These are phyloP conservation scores for Typha latifolia DNA, from an alignment of 176 grass and related monocot genomes.

Conservation along the genomic window DNA sequence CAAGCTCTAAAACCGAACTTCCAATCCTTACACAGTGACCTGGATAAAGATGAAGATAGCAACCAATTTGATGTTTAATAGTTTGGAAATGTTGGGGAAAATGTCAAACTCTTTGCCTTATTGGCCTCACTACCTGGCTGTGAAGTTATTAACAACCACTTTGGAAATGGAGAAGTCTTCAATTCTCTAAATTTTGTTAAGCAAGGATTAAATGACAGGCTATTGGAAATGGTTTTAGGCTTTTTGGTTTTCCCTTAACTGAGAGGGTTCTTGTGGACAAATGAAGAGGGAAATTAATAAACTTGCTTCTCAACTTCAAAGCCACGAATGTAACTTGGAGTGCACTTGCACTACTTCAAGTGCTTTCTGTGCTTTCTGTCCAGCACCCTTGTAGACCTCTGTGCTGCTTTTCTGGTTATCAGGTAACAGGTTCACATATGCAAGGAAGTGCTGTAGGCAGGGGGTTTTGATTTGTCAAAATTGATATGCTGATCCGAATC, in stretches of 20 bases:
- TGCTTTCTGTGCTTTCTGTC: slow-evolving; percentile 8
- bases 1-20: slow-evolving; percentile 3
- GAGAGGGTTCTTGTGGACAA: slow-evolving; percentile 37
- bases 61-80: slow-evolving; percentile 2
- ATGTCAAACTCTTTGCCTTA: background rate
- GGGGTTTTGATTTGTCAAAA: background rate
- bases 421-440: background rate
- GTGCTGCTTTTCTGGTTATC: background rate
- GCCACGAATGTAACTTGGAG: background rate
- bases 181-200: slow-evolving; percentile 3
- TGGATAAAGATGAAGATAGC: slow-evolving; percentile 8
- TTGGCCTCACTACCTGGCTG: slow-evolving; percentile 6
- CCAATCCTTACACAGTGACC: slow-evolving; percentile 8
- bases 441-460: background rate
- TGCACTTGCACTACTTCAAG: slow-evolving; percentile 6
- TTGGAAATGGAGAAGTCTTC: slow-evolving; percentile 11
- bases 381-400: slow-evolving; percentile 12
- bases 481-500: slow-evolving; percentile 9
- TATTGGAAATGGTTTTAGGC: slow-evolving; percentile 27
- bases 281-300: slow-evolving; percentile 23
- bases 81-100: slow-evolving; percentile 8
- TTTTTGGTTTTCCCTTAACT: slow-evolving; percentile 83
- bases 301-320: slow-evolving; percentile 1
- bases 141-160: slow-evolving; percentile 16
- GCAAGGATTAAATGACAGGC: slow-evolving; percentile 7